A percentile compares a stretch with the other conserved stretches of the same genome.
These are phyloP conservation scores for Talaromyces stipitatus DNA, from an alignment of 495 filamentous ascomycete species.

Conservation along the genomic window DNA sequence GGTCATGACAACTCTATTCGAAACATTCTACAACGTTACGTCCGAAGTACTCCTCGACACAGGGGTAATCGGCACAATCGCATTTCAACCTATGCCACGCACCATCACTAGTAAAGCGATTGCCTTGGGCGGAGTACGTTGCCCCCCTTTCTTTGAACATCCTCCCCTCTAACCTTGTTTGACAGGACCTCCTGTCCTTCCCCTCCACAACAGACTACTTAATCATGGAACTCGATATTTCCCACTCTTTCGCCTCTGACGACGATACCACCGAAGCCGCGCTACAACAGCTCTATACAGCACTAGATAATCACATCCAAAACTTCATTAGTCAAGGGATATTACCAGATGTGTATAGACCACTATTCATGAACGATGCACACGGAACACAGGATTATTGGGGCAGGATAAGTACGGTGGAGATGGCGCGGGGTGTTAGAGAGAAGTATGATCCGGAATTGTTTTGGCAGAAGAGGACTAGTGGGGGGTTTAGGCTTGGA, in stretches of 20 bases:
- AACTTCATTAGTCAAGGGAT: conserved; percentile 35
- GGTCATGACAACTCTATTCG: conserved; percentile 39
- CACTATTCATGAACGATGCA: conserved; percentile 54
- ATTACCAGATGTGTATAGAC: conserved; percentile 43
- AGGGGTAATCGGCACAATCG: conserved; percentile 42
- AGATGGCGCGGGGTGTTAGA: conserved; percentile 33
- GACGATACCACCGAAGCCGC: conserved; percentile 42
- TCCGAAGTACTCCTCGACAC: conserved; percentile 34
- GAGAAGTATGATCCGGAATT: conserved; percentile 46
- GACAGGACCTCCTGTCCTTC: conserved; percentile 43
- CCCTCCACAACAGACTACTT: conserved; percentile 45
- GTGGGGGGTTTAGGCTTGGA: conserved; percentile 38
- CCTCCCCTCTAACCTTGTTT: not conserved
- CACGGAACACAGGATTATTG: conserved; percentile 53
- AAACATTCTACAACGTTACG: conserved; percentile 44
- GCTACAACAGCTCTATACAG: conserved; percentile 32
- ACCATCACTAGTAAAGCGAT: conserved; percentile 38
- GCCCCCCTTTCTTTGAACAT: not conserved
- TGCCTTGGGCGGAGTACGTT: conserved; percentile 35
- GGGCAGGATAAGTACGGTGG: conserved; percentile 41
- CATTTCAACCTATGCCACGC: conserved; percentile 50
- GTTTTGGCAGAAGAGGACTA: conserved; percentile 51
- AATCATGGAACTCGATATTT: conserved; percentile 51
- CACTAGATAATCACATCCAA: conserved; percentile 21
- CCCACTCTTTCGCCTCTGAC: conserved; percentile 34